Evolutionary conservation across 352 stramenopile species (phyloP).

Genomic region (Phytophthora pluvialis): DNA sequence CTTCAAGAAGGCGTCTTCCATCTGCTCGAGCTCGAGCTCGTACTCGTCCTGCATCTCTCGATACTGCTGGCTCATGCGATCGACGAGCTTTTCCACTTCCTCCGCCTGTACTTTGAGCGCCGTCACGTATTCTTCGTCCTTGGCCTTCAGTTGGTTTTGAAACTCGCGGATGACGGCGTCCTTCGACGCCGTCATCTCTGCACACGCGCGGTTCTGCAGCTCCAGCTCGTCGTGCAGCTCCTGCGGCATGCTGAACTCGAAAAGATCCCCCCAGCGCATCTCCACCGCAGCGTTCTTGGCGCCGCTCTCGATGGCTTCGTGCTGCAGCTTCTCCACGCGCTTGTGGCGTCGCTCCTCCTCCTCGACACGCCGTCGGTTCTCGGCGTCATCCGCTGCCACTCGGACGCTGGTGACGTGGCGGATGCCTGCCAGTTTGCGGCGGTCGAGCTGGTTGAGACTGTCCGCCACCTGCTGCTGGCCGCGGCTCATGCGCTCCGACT

Average conservation of each 20-base stretch:
- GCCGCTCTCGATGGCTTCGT: slow-evolving; percentile 90
- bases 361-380: slow-evolving; percentile 89
- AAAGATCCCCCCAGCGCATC: slow-evolving; percentile 92
- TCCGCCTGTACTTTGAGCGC: slow-evolving; percentile 90
- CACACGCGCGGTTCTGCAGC: slow-evolving; percentile 86
- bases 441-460: slow-evolving; percentile 79
- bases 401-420: slow-evolving; percentile 92
- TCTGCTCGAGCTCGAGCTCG: slow-evolving; percentile 92
- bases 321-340: slow-evolving; percentile 87
- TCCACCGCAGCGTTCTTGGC: slow-evolving; percentile 94
- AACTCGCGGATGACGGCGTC: slow-evolving; percentile 90
- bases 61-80: slow-evolving; percentile 92
- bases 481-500: slow-evolving; percentile 73
- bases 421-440: slow-evolving; percentile 80
- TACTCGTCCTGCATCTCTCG: slow-evolving; percentile 94
- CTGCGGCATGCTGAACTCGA: slow-evolving; percentile 94
- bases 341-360: slow-evolving; percentile 91
- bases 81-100: slow-evolving; percentile 91
- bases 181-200: slow-evolving; percentile 93
- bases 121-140: slow-evolving; percentile 96
- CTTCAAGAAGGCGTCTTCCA: slow-evolving; percentile 94
- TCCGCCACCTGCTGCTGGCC: slow-evolving; percentile 81
- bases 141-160: slow-evolving; percentile 91
- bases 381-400: slow-evolving; percentile 88
- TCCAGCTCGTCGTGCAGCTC: slow-evolving; percentile 92